Evolutionary conservation across 2,329 filamentous ascomycete genomes (phyloP).

Genomic region (Penicillium palitans): DNA sequence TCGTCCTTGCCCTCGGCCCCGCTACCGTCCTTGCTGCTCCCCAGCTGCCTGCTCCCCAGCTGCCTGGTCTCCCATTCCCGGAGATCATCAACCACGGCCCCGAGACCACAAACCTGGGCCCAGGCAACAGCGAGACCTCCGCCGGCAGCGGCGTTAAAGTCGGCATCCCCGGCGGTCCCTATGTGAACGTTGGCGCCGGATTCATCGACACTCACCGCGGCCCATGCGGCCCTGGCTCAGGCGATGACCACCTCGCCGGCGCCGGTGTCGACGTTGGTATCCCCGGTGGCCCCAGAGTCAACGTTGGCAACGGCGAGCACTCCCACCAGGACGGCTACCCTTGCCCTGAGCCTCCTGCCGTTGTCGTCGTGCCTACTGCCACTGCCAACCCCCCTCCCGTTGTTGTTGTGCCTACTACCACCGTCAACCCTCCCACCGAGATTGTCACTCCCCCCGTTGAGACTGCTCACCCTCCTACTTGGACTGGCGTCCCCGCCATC

Average conservation of each 20-base stretch:
- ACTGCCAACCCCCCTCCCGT: not conserved
- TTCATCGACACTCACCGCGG: slow-evolving; percentile 20
- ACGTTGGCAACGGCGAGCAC: slow-evolving; percentile 16
- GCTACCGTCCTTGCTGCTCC: slow-evolving; percentile 33
- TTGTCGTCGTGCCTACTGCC: not conserved
- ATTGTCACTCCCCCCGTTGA: not conserved
- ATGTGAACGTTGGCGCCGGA: slow-evolving; percentile 21
- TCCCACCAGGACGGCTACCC: slow-evolving; percentile 13
- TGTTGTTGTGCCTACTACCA: not conserved
- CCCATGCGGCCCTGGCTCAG: slow-evolving; percentile 19
- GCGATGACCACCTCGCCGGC: slow-evolving; percentile 14
- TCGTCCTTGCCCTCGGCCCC: slow-evolving; percentile 32
- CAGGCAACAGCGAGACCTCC: slow-evolving; percentile 19
- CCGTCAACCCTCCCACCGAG: not conserved
- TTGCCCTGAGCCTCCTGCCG: slow-evolving; percentile 18
- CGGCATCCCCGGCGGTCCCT: slow-evolving; percentile 32
- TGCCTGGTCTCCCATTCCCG: slow-evolving; percentile 11
- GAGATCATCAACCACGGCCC: slow-evolving; percentile 6
- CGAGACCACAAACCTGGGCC: slow-evolving; percentile 10
- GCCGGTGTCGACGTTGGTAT: slow-evolving; percentile 20
- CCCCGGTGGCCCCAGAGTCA: slow-evolving; percentile 17
- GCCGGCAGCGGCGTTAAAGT: slow-evolving; percentile 21
- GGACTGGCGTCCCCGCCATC: not conserved
- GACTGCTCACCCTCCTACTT: not conserved
- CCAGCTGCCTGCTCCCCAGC: slow-evolving; percentile 19